phyloP scores from a whole-genome alignment of 2,329 filamentous ascomycete genomes.

The Alternaria solani region DNA sequence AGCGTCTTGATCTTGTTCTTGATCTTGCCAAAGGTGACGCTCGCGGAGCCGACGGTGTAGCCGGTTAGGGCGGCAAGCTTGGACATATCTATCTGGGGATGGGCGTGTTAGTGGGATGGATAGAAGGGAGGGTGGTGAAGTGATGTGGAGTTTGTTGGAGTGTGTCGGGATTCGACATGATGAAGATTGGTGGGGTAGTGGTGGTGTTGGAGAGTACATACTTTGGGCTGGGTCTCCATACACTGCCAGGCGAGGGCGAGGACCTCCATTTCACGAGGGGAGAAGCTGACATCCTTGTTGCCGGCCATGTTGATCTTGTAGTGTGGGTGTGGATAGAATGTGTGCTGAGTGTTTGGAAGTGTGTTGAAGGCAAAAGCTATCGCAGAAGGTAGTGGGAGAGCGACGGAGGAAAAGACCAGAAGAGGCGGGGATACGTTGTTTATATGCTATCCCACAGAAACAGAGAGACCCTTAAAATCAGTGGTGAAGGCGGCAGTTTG shows the following conservation, averaged over 20 bases:
- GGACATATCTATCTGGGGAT: slow-evolving; percentile 22
- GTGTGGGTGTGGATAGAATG: neutral
- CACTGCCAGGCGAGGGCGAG: slow-evolving; percentile 48
- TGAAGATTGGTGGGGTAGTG: neutral
- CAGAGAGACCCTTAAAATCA: neutral
- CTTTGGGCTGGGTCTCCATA: slow-evolving; percentile 45
- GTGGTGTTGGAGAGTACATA: slow-evolving; percentile 11
- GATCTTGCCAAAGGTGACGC: slow-evolving; percentile 43
- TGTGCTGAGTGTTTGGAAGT: neutral
- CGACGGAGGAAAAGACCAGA: neutral
- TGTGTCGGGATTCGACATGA: neutral
- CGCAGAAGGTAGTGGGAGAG: slow-evolving; percentile 1
- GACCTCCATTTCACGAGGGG: slow-evolving; percentile 40
- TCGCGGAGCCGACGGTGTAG: slow-evolving; percentile 38
- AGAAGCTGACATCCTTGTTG: slow-evolving; percentile 21
- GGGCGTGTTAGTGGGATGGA: slow-evolving; percentile 8
- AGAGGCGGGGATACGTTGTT: neutral
- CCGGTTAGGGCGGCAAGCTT: slow-evolving; percentile 33
- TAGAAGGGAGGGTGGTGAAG: slow-evolving; percentile 6
- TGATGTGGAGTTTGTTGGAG: neutral
- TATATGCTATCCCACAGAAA: neutral
- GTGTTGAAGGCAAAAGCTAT: neutral
- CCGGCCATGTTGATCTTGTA: slow-evolving; percentile 19
- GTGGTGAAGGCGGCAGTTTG: slow-evolving; percentile 12
- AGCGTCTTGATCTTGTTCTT: slow-evolving; percentile 40